Evolutionary conservation across 2,329 filamentous ascomycete species (phyloP).

Genomic region (Colletotrichum eleusines): DNA sequence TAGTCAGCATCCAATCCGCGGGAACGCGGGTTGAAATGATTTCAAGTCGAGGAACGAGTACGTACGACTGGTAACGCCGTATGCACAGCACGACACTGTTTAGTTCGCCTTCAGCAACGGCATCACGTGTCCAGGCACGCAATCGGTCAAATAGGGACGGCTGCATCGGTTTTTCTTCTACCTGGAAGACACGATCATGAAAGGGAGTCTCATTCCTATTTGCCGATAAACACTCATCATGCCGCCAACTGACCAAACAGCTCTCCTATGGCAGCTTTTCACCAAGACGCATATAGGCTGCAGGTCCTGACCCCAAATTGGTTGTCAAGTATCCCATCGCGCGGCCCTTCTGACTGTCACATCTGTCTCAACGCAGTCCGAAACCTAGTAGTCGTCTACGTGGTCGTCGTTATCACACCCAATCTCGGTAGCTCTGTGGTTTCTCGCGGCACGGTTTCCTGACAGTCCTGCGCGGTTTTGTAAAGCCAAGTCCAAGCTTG

Average conservation of each 20-base stretch:
- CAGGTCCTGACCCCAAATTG: neutral
- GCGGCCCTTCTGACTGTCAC: neutral
- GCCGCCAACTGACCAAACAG: neutral
- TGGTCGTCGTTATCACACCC: neutral
- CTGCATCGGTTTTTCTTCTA: neutral
- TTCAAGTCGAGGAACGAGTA: neutral
- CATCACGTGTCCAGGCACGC: neutral
- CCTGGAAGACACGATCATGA: neutral
- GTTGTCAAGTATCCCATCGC: neutral
- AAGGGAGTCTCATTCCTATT: neutral
- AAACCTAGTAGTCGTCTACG: neutral
- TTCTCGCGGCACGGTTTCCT: neutral
- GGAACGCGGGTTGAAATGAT: neutral
- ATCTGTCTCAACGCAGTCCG: neutral
- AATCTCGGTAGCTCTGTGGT: neutral
- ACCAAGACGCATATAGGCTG: neutral
- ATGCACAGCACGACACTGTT: neutral
- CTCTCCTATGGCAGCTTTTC: neutral
- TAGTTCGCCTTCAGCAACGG: too few relatives aligned
- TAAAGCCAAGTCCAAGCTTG: neutral
- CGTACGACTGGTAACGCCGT: neutral
- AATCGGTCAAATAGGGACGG: neutral
- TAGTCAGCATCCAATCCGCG: neutral
- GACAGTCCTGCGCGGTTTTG: neutral
- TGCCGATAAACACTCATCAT: conserved; percentile 21